Percentiles rank a stretch among this genome's conserved stretches.
Evolutionary conservation across 2,329 filamentous ascomycete genomes (phyloP).

Genomic region (Coniella vitis): DNA sequence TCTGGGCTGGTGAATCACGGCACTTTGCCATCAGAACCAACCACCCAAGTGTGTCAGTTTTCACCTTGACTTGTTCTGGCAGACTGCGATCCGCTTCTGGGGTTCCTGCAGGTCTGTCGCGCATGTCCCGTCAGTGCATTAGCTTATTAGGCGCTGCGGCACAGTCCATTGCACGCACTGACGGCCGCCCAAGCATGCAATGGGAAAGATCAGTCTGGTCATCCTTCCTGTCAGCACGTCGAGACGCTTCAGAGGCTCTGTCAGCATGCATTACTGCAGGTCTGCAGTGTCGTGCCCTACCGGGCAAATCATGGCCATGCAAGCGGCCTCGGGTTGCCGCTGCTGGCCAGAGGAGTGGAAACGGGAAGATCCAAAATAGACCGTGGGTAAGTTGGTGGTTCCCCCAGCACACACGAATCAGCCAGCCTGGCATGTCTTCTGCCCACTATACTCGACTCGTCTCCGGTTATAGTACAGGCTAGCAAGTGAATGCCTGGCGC

Average conservation of each 20-base stretch:
- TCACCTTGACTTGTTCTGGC: not conserved
- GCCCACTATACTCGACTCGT: too few species aligned
- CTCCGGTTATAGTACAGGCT: not conserved
- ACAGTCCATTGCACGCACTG: not conserved
- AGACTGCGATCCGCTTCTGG: not conserved
- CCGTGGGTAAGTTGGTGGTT: too few species aligned
- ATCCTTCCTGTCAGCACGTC: not conserved
- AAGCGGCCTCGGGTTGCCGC: conserved; percentile 1
- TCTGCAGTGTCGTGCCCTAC: conserved; percentile 3
- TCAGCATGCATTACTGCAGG: conserved; percentile 7
- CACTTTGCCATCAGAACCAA: too few species aligned
- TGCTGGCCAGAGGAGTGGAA: too few species aligned
- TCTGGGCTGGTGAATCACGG: too few species aligned
- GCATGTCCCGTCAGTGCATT: conserved; percentile 10
- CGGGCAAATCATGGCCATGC: conserved; percentile 7
- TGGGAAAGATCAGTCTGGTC: not conserved
- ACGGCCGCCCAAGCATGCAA: not conserved
- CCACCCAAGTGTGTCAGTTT: too few species aligned
- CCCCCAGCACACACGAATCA: too few species aligned
- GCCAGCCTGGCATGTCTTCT: too few species aligned
- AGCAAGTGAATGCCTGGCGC: not conserved
- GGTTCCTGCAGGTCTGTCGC: conserved; percentile 14
- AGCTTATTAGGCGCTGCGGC: not conserved
- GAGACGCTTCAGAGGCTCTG: not conserved
- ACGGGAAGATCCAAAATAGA: too few species aligned